phyloP scores from a whole-genome alignment of 148 eudicot genomes.

The Rheum nobile region DNA sequence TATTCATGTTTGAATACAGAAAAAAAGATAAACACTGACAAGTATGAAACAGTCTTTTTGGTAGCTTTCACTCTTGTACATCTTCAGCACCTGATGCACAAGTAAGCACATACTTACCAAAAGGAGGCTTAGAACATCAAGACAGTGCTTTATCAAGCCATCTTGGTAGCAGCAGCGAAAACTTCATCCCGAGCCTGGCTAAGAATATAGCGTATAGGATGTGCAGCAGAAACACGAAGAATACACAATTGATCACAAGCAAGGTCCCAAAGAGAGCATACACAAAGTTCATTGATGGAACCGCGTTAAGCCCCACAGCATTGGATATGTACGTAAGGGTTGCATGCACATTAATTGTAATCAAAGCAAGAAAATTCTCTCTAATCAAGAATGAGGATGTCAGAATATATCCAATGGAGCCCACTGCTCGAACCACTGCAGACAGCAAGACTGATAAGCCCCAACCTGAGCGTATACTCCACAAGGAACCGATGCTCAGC shows the following conservation, averaged over 20 bases:
- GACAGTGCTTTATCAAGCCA: slow-evolving; percentile 60
- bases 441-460: slow-evolving; percentile 54
- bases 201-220: slow-evolving; percentile 70
- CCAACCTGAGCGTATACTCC: slow-evolving; percentile 80
- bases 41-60: too few relatives aligned
- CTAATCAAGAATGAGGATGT: slow-evolving; percentile 74
- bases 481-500: slow-evolving; percentile 70
- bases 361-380: slow-evolving; percentile 90
- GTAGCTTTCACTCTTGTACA: neutral
- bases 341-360: slow-evolving; percentile 82
- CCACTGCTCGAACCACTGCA: slow-evolving; percentile 71
- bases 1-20: neutral
- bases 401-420: slow-evolving; percentile 71
- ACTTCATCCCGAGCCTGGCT: slow-evolving; percentile 66
- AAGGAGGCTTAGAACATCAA: neutral
- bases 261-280: slow-evolving; percentile 64
- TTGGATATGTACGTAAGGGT: slow-evolving; percentile 47
- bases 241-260: slow-evolving; percentile 66
- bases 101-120: too few relatives aligned
- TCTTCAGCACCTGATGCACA: too few relatives aligned
- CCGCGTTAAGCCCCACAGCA: slow-evolving; percentile 45
- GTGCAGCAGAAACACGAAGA: slow-evolving; percentile 80
- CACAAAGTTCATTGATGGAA: slow-evolving; percentile 71
- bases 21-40: too few relatives aligned
- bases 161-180: slow-evolving; percentile 46